Evolutionary conservation across 805 yeast species (phyloP).

Genomic region (Saccharomycopsis babjevae): DNA sequence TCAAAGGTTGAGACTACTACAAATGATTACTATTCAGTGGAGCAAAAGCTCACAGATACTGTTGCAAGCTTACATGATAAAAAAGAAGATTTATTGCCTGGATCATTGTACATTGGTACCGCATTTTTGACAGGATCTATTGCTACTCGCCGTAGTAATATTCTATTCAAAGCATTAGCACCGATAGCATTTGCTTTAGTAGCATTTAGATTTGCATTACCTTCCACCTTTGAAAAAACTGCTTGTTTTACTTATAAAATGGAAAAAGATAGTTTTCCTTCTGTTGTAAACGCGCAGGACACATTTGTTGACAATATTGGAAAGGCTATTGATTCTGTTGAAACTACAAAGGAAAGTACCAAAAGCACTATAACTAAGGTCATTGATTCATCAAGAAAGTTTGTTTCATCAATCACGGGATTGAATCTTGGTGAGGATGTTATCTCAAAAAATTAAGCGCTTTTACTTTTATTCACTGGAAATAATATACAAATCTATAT

Average conservation of each 20-base stretch:
- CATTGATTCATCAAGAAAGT: slow-evolving; percentile 31
- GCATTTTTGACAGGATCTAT: slow-evolving; percentile 68
- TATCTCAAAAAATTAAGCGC: slow-evolving; percentile 29
- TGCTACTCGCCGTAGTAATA: slow-evolving; percentile 55
- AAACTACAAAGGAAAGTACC: slow-evolving; percentile 32
- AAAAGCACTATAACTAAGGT: slow-evolving; percentile 29
- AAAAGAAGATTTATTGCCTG: slow-evolving; percentile 64
- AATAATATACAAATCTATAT: too few species aligned
- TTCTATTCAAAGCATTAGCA: slow-evolving; percentile 40
- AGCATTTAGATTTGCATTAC: slow-evolving; percentile 62
- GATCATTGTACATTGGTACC: slow-evolving; percentile 53
- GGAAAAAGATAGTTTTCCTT: slow-evolving; percentile 53
- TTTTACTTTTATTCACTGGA: too few species aligned
- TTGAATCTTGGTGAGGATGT: slow-evolving; percentile 56
- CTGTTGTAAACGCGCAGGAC: slow-evolving; percentile 53
- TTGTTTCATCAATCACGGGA: slow-evolving; percentile 52
- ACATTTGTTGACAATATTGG: slow-evolving; percentile 36
- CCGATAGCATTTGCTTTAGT: slow-evolving; percentile 54
- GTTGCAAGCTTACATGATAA: slow-evolving; percentile 52
- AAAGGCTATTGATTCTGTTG: slow-evolving; percentile 34
- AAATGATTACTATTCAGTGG: slow-evolving; percentile 43
- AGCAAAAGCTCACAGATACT: slow-evolving; percentile 53
- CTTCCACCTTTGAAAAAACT: slow-evolving; percentile 59
- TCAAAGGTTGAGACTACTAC: slow-evolving; percentile 37
- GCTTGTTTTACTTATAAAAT: slow-evolving; percentile 44